Evolutionary conservation across 495 filamentous ascomycete genomes (phyloP).

Genomic region (Wilcoxina mikolae): DNA sequence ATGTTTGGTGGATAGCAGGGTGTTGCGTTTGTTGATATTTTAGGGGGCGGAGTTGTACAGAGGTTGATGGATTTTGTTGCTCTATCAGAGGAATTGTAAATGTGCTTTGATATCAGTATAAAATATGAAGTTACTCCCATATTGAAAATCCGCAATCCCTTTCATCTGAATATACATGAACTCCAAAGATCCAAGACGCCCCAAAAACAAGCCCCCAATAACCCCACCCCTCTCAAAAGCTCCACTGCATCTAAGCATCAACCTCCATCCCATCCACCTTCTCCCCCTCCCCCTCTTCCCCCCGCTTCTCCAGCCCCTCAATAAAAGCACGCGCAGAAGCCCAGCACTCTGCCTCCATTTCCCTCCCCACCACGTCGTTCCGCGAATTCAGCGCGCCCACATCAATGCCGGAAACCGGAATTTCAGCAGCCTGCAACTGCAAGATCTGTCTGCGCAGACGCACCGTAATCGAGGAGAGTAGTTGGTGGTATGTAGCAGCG

Average conservation of each 20-base stretch:
- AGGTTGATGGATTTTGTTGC: too few species aligned
- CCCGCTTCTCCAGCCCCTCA: constrained; percentile 7
- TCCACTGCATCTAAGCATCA: not conserved
- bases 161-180: too few species aligned
- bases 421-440: constrained; percentile 46
- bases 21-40: too few species aligned
- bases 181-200: not conserved
- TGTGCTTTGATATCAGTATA: too few species aligned
- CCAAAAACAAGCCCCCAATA: not conserved
- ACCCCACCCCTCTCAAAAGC: not conserved
- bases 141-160: too few species aligned
- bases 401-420: constrained; percentile 41
- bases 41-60: too few species aligned
- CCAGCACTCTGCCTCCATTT: constrained; percentile 53
- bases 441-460: constrained; percentile 47
- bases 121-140: too few species aligned
- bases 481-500: constrained; percentile 43
- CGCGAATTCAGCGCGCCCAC: constrained; percentile 58
- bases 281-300: constrained; percentile 6
- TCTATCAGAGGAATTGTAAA: too few species aligned
- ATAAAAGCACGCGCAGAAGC: constrained; percentile 33
- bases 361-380: constrained; percentile 48
- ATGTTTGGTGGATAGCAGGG: too few species aligned
- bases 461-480: constrained; percentile 43
- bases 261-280: not conserved